phyloP scores from a whole-genome alignment of 148 eudicot species.

The Vaccinium vitisidaea region DNA sequence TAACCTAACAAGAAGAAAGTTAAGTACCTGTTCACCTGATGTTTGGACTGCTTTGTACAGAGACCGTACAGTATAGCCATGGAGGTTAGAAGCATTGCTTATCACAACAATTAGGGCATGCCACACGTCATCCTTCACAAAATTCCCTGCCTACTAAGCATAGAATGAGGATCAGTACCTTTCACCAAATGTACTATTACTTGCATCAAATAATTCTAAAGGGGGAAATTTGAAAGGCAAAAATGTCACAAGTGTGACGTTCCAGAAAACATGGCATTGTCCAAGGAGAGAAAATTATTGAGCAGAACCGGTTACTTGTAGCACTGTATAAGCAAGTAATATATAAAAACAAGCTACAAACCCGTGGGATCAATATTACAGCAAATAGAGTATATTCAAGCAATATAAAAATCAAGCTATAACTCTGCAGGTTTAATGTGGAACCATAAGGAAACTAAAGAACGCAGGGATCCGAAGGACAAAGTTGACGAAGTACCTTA shows the following conservation, averaged over 20 bases:
- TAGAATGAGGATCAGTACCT: slow-evolving; percentile 37
- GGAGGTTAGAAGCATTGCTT: slow-evolving; percentile 82
- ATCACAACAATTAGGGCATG: slow-evolving; percentile 83
- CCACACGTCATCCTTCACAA: slow-evolving; percentile 91
- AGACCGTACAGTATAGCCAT: slow-evolving; percentile 78
- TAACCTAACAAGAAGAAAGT: slow-evolving; percentile 11
- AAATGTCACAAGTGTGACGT: neutral
- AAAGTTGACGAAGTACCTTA: neutral
- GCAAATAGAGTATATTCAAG: neutral
- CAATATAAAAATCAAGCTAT: neutral
- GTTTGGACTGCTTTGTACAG: slow-evolving; percentile 67
- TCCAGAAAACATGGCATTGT: slow-evolving; percentile 7
- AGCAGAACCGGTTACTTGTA: neutral
- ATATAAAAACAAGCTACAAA: neutral
- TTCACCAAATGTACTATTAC: neutral
- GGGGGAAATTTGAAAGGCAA: neutral
- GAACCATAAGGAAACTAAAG: neutral
- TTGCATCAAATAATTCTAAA: neutral
- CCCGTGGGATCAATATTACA: neutral
- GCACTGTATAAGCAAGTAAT: neutral
- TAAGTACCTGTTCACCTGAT: slow-evolving; percentile 76
- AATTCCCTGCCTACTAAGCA: slow-evolving; percentile 85
- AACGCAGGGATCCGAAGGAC: neutral
- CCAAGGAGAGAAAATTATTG: neutral
- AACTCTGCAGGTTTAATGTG: too few species aligned